These are phyloP conservation scores for Podila verticillata DNA, from an alignment of 192 early-diverging fungal genomes.

Conservation along the genomic window DNA sequence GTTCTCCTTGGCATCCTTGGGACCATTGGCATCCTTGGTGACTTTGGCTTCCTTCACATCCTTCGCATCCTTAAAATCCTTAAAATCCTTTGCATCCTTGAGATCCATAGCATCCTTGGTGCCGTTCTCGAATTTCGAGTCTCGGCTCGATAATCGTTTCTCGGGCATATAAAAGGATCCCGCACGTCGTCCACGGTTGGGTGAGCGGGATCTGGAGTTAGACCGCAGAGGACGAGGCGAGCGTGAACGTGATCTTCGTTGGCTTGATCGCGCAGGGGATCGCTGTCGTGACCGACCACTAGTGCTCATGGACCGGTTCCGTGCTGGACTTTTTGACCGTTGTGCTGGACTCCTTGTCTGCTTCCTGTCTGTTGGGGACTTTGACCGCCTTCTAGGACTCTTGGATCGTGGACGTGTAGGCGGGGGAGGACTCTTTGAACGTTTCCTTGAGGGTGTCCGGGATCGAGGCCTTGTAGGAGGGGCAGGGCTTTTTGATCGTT, in stretches of 20 bases:
- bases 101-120: background rate
- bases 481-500: background rate
- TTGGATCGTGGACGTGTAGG: background rate
- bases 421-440: background rate
- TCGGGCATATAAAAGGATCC: slow-evolving; percentile 15
- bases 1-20: background rate
- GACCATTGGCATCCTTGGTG: background rate
- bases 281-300: background rate
- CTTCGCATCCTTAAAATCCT: background rate
- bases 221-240: slow-evolving; percentile 11
- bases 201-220: slow-evolving; percentile 2
- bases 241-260: slow-evolving; percentile 21
- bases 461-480: background rate
- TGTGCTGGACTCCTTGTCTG: background rate
- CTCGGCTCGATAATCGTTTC: background rate
- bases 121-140: background rate
- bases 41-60: background rate
- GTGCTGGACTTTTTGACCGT: background rate
- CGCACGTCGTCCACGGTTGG: slow-evolving; percentile 1
- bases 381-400: background rate
- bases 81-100: background rate
- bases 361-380: background rate
- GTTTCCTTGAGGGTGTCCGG: background rate
- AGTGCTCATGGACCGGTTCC: too few species aligned
- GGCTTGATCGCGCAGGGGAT: background rate